phyloP scores from a whole-genome alignment of 306 rosid species.

The Clitoria ternatea region DNA sequence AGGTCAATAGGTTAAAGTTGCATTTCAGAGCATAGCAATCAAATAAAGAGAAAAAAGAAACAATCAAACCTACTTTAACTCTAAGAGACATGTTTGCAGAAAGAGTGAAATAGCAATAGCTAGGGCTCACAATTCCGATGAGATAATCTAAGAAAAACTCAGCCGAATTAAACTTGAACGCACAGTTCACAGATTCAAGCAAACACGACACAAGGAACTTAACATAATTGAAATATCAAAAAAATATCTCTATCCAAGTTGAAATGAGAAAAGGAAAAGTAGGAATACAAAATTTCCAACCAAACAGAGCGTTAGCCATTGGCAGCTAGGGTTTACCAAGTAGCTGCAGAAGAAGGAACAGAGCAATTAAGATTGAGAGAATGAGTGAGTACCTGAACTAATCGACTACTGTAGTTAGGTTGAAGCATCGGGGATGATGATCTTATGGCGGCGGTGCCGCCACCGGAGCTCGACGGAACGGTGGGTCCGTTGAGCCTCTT shows the following conservation, averaged over 20 bases:
- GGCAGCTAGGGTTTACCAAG: conserved; percentile 47
- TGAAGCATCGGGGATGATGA: conserved; percentile 37
- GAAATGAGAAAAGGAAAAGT: not conserved
- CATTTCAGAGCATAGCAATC: not conserved
- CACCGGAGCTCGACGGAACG: conserved; percentile 41
- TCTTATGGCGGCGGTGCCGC: conserved; percentile 31
- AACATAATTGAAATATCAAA: not conserved
- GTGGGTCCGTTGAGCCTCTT: conserved; percentile 51
- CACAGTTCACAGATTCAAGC: not conserved
- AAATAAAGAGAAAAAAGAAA: not conserved
- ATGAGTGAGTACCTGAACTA: conserved; percentile 60
- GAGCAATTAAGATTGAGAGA: not conserved
- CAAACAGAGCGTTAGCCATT: not conserved
- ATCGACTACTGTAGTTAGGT: conserved; percentile 59
- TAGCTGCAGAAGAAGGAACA: not conserved
- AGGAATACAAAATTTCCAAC: not conserved
- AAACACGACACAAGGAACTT: not conserved
- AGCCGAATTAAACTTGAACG: not conserved
- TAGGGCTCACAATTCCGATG: not conserved
- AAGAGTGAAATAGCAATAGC: not conserved
- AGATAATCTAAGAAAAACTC: not conserved
- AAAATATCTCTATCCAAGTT: not conserved
- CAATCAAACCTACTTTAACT: not conserved
- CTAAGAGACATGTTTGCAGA: not conserved
- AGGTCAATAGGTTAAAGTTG: not conserved